phyloP scores from a whole-genome alignment of 148 eudicot species.

The Rhododendron ovatum region DNA sequence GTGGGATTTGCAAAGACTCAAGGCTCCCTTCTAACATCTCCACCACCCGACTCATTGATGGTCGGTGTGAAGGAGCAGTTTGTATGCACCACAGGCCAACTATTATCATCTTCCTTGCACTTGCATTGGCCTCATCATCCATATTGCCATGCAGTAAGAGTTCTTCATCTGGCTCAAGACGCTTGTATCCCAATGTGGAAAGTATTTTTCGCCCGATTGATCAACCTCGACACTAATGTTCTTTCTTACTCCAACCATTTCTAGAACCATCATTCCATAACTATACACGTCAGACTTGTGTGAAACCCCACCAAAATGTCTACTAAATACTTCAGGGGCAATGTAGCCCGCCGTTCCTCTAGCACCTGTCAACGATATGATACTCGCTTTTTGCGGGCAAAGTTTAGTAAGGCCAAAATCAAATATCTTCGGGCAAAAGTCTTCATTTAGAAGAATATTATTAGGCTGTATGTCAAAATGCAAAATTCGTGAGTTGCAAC shows the following conservation, averaged over 20 bases:
- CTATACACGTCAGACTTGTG: neutral
- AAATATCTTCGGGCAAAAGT: neutral
- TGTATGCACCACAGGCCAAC: slow-evolving; percentile 9
- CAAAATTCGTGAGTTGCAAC: no score
- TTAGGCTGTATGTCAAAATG: neutral
- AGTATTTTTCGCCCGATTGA: neutral
- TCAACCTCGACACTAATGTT: neutral
- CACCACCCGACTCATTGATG: neutral
- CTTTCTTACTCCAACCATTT: neutral
- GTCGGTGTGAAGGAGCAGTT: neutral
- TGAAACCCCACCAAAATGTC: neutral
- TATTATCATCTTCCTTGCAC: slow-evolving; percentile 1
- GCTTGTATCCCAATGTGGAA: neutral
- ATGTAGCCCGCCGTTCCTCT: neutral
- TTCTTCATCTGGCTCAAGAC: neutral
- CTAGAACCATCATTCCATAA: neutral
- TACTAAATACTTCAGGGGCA: neutral
- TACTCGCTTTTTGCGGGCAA: neutral
- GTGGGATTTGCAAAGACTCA: neutral
- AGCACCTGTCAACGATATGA: neutral
- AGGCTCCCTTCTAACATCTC: slow-evolving; percentile 3
- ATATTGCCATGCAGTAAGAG: neutral
- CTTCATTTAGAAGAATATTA: neutral
- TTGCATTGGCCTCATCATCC: neutral
- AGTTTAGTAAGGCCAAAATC: slow-evolving; percentile 7